phyloP scores from a whole-genome alignment of 148 eudicot species.

The Rhododendron williamsianum region DNA sequence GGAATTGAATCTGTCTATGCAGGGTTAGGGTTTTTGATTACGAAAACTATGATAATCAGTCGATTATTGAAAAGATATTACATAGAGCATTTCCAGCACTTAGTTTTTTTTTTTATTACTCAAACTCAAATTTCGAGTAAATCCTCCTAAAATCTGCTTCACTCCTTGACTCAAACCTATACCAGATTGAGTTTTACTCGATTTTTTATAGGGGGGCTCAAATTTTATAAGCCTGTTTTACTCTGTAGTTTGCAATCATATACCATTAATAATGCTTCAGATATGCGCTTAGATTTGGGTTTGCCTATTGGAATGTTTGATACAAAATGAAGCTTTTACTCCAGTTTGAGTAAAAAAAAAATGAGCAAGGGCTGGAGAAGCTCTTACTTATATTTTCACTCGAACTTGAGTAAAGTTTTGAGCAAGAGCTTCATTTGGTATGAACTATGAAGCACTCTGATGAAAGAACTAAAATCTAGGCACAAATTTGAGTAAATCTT shows the following conservation, averaged over 20 bases:
- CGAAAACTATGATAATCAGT: background rate
- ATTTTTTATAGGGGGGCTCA: background rate
- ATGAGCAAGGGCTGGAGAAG: background rate
- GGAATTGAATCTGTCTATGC: background rate
- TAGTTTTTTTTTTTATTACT: background rate
- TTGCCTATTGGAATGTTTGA: background rate
- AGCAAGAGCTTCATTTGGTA: background rate
- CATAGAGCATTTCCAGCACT: background rate
- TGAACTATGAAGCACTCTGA: background rate
- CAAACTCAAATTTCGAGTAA: too few relatives aligned
- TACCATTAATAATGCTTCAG: background rate
- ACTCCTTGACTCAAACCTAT: too few relatives aligned
- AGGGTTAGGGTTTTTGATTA: background rate
- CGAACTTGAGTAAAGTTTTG: background rate
- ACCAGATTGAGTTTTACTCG: too few relatives aligned
- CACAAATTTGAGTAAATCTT: background rate
- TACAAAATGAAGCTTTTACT: background rate
- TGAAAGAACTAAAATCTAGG: background rate
- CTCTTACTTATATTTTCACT: background rate
- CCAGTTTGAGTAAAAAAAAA: too few relatives aligned
- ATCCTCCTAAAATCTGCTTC: background rate
- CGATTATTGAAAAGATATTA: background rate
- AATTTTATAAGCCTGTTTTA: too few relatives aligned
- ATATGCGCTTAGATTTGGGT: background rate
- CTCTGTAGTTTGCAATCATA: too few relatives aligned